These are phyloP conservation scores for Boletus huronensis DNA, from an alignment of 768 basidiomycete genomes.

Conservation along the genomic window DNA sequence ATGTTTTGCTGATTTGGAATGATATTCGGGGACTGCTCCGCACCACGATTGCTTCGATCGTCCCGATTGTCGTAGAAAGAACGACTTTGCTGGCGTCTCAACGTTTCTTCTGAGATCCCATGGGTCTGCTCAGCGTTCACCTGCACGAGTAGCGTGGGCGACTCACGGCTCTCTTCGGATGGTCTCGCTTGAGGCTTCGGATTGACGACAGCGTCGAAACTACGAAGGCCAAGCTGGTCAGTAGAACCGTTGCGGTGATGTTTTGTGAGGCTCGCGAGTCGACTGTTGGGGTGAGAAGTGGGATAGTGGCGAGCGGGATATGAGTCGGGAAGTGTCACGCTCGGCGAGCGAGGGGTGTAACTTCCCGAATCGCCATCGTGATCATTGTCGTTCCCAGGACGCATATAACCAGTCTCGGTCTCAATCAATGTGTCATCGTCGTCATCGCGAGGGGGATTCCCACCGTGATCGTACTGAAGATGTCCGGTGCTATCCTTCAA, in stretches of 20 bases:
- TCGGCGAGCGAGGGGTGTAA: slow-evolving; percentile 69
- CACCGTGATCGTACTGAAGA: slow-evolving; percentile 33
- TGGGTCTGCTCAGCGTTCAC: slow-evolving; percentile 16
- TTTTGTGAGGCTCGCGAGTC: slow-evolving; percentile 38
- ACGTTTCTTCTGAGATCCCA: slow-evolving; percentile 14
- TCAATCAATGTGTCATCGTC: slow-evolving; percentile 46
- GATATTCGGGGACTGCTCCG: slow-evolving; percentile 22
- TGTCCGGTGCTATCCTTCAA: slow-evolving; percentile 40
- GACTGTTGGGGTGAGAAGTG: slow-evolving; percentile 28
- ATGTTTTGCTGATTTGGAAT: slow-evolving; percentile 20
- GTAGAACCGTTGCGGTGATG: slow-evolving; percentile 56
- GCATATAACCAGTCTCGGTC: slow-evolving; percentile 34
- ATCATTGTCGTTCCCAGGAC: slow-evolving; percentile 34
- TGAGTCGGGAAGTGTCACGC: slow-evolving; percentile 53
- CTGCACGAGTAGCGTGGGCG: slow-evolving; percentile 7
- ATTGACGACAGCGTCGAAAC: slow-evolving; percentile 56
- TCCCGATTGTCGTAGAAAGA: slow-evolving; percentile 17
- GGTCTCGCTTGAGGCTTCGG: slow-evolving; percentile 36
- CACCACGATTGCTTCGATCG: slow-evolving; percentile 20
- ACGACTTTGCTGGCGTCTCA: slow-evolving; percentile 21
- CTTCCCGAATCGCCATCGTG: slow-evolving; percentile 50
- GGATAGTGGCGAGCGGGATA: slow-evolving; percentile 32
- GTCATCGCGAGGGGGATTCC: slow-evolving; percentile 41
- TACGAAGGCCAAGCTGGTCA: slow-evolving; percentile 59
- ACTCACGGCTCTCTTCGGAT: slow-evolving; percentile 31